A percentile compares a stretch with the other conserved stretches of the same genome.
Evolutionary conservation across 345 rosid genomes (phyloP).

Genomic region (Eucalyptus rudis): DNA sequence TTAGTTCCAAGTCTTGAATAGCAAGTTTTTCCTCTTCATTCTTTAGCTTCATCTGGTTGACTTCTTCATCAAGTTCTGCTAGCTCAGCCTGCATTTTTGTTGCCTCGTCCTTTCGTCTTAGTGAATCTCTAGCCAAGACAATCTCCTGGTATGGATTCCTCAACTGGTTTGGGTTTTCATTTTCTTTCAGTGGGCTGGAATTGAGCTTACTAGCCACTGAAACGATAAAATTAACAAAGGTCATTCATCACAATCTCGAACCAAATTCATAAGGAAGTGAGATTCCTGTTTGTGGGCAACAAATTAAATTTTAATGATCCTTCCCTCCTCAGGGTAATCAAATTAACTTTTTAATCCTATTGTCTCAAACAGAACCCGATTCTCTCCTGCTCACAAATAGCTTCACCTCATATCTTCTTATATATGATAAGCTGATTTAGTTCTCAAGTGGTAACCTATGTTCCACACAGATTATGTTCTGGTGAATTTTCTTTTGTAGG

Average conservation of each 20-base stretch:
- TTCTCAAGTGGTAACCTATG: not conserved
- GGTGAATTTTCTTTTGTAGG: not conserved
- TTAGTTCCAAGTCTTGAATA: slow-evolving; percentile 71
- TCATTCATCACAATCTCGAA: not conserved
- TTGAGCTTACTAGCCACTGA: slow-evolving; percentile 42
- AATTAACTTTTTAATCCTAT: not conserved
- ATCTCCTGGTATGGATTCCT: slow-evolving; percentile 73
- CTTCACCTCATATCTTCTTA: not conserved
- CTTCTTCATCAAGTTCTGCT: slow-evolving; percentile 51
- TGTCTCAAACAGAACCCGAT: not conserved
- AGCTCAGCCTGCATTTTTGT: slow-evolving; percentile 49
- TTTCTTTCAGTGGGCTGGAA: slow-evolving; percentile 43
- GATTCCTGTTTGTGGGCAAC: not conserved
- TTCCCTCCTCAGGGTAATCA: not conserved
- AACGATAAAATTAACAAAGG: not conserved
- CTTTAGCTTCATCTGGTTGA: slow-evolving; percentile 37
- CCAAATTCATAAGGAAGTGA: not conserved
- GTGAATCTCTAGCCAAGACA: slow-evolving; percentile 70
- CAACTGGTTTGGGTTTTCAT: slow-evolving; percentile 45
- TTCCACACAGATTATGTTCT: not conserved
- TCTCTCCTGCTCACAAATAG: not conserved
- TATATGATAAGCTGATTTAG: not conserved
- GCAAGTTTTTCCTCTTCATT: slow-evolving; percentile 50
- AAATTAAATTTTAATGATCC: not conserved
- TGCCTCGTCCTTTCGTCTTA: slow-evolving; percentile 64